Evolutionary conservation across 768 basidiomycete species (phyloP).

Genomic region (Leccinum broughii): DNA sequence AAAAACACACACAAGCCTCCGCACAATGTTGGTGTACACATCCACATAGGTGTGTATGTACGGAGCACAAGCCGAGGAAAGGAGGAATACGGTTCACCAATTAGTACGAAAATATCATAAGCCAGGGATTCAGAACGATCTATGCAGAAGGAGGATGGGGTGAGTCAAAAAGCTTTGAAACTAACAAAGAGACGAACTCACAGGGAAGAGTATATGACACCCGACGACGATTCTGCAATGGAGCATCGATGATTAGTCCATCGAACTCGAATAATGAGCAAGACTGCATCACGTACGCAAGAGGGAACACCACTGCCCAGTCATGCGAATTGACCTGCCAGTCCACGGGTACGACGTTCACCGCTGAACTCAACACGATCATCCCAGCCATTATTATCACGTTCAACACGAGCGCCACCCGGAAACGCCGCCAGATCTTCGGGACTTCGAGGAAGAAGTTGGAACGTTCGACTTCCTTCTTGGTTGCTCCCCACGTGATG

Average conservation of each 20-base stretch:
- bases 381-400: conserved; percentile 51
- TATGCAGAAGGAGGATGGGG: conserved; percentile 27
- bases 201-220: conserved; percentile 75
- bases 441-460: conserved; percentile 93
- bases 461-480: conserved; percentile 85
- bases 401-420: conserved; percentile 57
- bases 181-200: conserved; percentile 33
- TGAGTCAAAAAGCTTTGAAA: conserved; percentile 23
- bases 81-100: background rate
- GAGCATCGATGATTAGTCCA: background rate
- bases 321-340: conserved; percentile 62
- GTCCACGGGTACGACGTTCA: conserved; percentile 52
- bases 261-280: background rate
- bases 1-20: background rate
- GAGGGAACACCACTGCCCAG: conserved; percentile 77
- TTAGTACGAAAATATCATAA: conserved; percentile 77
- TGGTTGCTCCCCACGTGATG: conserved; percentile 59
- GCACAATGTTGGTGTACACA: background rate
- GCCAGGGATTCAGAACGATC: conserved; percentile 86
- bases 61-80: background rate
- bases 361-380: conserved; percentile 50
- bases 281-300: conserved; percentile 43
- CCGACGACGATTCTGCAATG: conserved; percentile 48
- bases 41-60: no score
- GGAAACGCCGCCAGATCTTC: conserved; percentile 77